Base-by-base conservation (phyloP, 352 stramenopile genomes). In the Pseudoperonospora humuli region DNA sequence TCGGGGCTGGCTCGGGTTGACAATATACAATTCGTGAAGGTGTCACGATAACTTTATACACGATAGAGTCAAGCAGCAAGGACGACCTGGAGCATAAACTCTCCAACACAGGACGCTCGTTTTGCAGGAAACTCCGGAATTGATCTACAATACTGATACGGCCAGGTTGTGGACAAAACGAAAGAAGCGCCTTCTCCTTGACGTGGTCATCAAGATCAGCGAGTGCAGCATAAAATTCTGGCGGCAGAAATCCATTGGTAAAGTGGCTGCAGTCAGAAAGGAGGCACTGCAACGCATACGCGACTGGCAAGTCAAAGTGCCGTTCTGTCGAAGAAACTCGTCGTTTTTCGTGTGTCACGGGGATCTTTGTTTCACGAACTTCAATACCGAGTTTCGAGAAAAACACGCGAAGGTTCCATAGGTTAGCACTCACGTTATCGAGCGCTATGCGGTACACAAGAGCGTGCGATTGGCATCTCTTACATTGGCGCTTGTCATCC, bases 11-110 rank as follows among this genome's bases (percentile, higher is more conserved):
- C 24, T 73, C 57, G 0, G 78, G 73, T 18, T 60, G 57, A 25
- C 69, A 70, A 57, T 76, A 87, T 3, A 87, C 52, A 47, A 86
- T 57, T n/a, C 73, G 59, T 10, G 75, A 77, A 14, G 78, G 75
- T 1, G 73, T 87, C 15, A 86, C 69, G 17, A 85, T 63, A 1
- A 71, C 64, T 50, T 87, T 86, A 24, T 75, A 72, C 18, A 89
- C 66, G 7, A 73, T 40, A 0, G 41, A 4, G 17, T 28, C 19
- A 47, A 52, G 39, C 27, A 23, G 23, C 25, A 74, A 48, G 1
- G 37, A 43, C 3, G 45, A 34, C 27, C 50, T 72, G 5, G 43
- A 23, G 3, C 49, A 58, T 14, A 67, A 29, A 8, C 26, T 25
- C 24, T 70, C 24, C 14, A 81, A 32, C 1, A 70, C 37, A 14